phyloP scores from a whole-genome alignment of 352 stramenopile genomes.

The Globisporangium paroecandrum region DNA sequence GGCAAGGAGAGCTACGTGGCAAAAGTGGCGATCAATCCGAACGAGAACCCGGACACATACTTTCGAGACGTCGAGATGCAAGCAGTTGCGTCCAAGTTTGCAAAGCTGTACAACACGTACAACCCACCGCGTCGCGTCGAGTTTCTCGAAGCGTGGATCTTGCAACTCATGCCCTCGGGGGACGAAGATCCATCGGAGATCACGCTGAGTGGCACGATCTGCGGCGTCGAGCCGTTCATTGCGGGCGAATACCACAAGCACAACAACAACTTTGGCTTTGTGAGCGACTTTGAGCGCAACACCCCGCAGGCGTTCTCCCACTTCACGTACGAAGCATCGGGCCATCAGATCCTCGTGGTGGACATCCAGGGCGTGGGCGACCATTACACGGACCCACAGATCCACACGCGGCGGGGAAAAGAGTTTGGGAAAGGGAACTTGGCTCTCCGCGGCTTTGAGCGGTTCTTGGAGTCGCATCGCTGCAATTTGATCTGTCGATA shows the following conservation, averaged over 20 bases:
- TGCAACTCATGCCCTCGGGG: constrained; percentile 52
- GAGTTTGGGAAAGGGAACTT: constrained; percentile 86
- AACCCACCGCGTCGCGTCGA: constrained; percentile 71
- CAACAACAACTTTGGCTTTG: constrained; percentile 84
- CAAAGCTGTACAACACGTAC: constrained; percentile 79
- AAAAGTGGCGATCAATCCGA: constrained; percentile 75
- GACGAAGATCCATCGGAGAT: constrained; percentile 32
- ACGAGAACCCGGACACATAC: constrained; percentile 81
- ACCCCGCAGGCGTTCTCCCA: constrained; percentile 89
- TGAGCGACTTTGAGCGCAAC: constrained; percentile 76
- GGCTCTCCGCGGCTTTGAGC: constrained; percentile 58
- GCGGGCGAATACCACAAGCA: constrained; percentile 80
- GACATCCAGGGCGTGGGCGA: constrained; percentile 95
- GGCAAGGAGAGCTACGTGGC: constrained; percentile 49
- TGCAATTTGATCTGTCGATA: constrained; percentile 84
- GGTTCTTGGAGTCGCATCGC: constrained; percentile 69
- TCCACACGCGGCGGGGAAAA: constrained; percentile 78
- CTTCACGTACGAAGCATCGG: constrained; percentile 90
- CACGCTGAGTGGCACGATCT: constrained; percentile 66
- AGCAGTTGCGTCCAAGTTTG: constrained; percentile 75
- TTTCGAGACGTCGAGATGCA: constrained; percentile 88
- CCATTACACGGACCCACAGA: constrained; percentile 95
- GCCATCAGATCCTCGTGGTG: constrained; percentile 90
- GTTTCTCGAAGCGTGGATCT: constrained; percentile 73
- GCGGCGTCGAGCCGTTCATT: constrained; percentile 76